Conservation (phyloP, 2,329 filamentous ascomycete genomes). For the Dryadomyces quercus-mongolicae region DNA sequence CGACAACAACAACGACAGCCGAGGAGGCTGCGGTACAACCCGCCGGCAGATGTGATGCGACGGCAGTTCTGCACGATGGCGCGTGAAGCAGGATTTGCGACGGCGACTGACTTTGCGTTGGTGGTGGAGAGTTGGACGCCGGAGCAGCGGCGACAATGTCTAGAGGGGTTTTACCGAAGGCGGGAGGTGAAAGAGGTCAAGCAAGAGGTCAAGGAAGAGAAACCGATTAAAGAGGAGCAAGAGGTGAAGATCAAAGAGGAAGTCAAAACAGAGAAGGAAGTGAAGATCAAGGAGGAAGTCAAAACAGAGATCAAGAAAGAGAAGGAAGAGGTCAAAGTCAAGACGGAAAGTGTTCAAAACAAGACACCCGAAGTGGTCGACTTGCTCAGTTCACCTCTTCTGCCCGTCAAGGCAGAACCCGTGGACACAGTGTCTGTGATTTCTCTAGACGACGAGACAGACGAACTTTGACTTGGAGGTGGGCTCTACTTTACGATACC, state of each 20-base stretch:
- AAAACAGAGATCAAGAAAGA: background rate
- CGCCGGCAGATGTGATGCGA: conserved; percentile 58
- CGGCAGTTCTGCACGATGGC: conserved; percentile 92
- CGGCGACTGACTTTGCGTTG: conserved; percentile 73
- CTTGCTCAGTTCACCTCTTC: background rate
- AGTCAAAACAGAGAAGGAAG: background rate
- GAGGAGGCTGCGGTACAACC: conserved; percentile 57
- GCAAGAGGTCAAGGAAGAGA: conserved; percentile 3
- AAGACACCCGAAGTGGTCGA: background rate
- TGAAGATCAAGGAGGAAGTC: background rate
- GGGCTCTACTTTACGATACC: conserved; percentile 5
- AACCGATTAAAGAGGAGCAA: too few species aligned
- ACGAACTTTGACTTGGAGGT: conserved; percentile 6
- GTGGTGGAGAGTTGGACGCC: conserved; percentile 87
- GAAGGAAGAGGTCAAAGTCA: background rate
- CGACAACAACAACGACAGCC: conserved; percentile 22
- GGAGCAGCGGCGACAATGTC: conserved; percentile 62
- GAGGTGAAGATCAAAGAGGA: background rate
- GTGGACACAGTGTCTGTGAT: background rate
- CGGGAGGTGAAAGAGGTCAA: conserved; percentile 23
- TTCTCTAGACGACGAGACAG: conserved; percentile 6
- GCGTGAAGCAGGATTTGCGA: conserved; percentile 60
- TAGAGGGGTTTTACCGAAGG: conserved; percentile 68
- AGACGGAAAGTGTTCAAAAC: background rate
- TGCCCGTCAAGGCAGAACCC: background rate